phyloP scores from a whole-genome alignment of 805 yeast genomes.

The Myxozyma melibiosi region DNA sequence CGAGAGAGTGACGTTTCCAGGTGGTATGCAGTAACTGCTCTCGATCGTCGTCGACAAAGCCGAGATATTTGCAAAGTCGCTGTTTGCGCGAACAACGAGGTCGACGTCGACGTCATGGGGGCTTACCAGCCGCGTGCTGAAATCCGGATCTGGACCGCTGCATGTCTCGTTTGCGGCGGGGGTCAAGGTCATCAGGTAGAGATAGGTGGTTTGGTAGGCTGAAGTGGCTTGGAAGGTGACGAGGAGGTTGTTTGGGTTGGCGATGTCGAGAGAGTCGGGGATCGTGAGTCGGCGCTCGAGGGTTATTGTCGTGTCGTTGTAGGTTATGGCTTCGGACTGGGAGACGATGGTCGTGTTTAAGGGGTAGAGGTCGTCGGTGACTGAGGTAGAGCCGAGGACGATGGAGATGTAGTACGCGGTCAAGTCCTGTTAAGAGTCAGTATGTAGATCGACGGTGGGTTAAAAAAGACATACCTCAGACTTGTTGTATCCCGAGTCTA shows the following conservation, averaged over 20 bases:
- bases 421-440: background rate
- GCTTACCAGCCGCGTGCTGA: background rate
- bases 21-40: background rate
- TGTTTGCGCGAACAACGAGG: background rate
- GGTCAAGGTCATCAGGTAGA: background rate
- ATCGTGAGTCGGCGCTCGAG: background rate
- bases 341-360: background rate
- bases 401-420: constrained; percentile 3
- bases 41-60: background rate
- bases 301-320: background rate
- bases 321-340: background rate
- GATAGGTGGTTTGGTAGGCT: background rate
- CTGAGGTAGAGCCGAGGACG: background rate
- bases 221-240: constrained; percentile 4
- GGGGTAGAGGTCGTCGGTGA: background rate
- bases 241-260: background rate
- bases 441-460: background rate
- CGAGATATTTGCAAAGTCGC: background rate
- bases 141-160: background rate
- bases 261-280: background rate
- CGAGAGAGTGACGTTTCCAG: background rate
- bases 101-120: background rate
- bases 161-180: background rate
- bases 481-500: background rate
- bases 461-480: background rate